A percentile compares a stretch with the other conserved stretches of the same genome.
phyloP scores from a whole-genome alignment of 2,329 filamentous ascomycete species.

The Penicillium sp. region DNA sequence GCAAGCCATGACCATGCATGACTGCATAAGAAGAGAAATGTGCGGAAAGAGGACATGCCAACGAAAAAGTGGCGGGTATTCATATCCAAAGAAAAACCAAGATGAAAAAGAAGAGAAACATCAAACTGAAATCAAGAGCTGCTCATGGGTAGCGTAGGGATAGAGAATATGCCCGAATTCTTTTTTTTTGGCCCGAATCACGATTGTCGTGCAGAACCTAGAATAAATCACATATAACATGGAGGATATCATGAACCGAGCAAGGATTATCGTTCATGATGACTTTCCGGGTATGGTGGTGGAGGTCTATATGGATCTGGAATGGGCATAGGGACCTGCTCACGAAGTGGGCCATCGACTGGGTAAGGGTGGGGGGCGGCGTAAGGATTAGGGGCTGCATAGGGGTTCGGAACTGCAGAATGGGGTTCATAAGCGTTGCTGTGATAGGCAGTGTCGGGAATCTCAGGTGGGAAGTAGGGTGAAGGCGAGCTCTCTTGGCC shows the following conservation, averaged over 20 bases:
- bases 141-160: slow-evolving; percentile 24
- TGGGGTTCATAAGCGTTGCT: slow-evolving; percentile 7
- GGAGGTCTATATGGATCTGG: slow-evolving; percentile 32
- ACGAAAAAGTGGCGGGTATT: slow-evolving; percentile 22
- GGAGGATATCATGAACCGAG: background rate
- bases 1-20: slow-evolving; percentile 2
- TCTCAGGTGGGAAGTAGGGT: slow-evolving; percentile 9
- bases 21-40: slow-evolving; percentile 1
- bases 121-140: slow-evolving; percentile 3
- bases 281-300: slow-evolving; percentile 23
- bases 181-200: background rate
- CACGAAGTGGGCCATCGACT: slow-evolving; percentile 25
- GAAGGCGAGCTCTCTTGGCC: slow-evolving; percentile 7
- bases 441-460: slow-evolving; percentile 8
- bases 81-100: slow-evolving; percentile 6
- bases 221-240: background rate
- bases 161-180: slow-evolving; percentile 4
- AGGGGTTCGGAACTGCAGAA: background rate
- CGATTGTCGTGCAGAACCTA: background rate
- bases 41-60: slow-evolving; percentile 10
- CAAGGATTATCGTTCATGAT: slow-evolving; percentile 15
- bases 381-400: background rate
- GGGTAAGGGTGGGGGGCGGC: slow-evolving; percentile 14
- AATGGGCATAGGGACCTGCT: slow-evolving; percentile 32
- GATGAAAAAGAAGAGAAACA: background rate